Evolutionary conservation across 352 stramenopile genomes (phyloP), one percentile per base, ranked within the genome.

Genomic region (Globisporangium acanthophoron): DNA sequence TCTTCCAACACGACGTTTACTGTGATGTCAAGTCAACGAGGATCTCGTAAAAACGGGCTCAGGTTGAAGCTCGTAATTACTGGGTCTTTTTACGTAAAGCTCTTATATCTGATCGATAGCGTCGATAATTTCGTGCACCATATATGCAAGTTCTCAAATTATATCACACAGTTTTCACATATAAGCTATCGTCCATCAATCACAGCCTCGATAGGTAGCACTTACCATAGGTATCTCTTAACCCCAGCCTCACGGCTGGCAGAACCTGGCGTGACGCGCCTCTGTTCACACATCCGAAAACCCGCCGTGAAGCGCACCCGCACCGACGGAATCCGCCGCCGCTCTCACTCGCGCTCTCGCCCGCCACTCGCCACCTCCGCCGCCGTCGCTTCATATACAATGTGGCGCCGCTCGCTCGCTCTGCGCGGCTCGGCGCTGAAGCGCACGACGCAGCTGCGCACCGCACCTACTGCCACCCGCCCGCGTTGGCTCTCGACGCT

Each of bases 401-500:
- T 59, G 54, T 59, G 54, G 54, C 54, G 54, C 51, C 46, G 45
- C 31, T 64, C 53, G 18, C 27, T 60, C 44, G 39, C 59, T 12
- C 52, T 65, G 37, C 44, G 59, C 58, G 27, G 29, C 5, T 35
- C 58, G 11, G 37, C 35, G 45, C 46, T 24, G n/a, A 39, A 52
- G 61, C 49, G 37, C 49, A 12, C 47, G 37, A 18, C 47, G 37
- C 41, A 37, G 41, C 50, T 54, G 21, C 61, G n/a, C 58, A 35
- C 56, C 62, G 20, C 24, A 27, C 24, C 33, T 69, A 21, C 33
- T 62, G 37, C 43, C n/a, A 46, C 46, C 3, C 58, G 55, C 7
- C 53, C 67, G 40, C 69, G 78, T 47, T 76, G 74, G 65, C 46
- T 85, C 52, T 80, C 74, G 29, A 65, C 58, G 51, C 71, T 89